A percentile compares a stretch with the other conserved stretches of the same genome.
These are phyloP conservation scores for Micractinium conductrix DNA, from an alignment of 139 green algal species.

Conservation along the genomic window DNA sequence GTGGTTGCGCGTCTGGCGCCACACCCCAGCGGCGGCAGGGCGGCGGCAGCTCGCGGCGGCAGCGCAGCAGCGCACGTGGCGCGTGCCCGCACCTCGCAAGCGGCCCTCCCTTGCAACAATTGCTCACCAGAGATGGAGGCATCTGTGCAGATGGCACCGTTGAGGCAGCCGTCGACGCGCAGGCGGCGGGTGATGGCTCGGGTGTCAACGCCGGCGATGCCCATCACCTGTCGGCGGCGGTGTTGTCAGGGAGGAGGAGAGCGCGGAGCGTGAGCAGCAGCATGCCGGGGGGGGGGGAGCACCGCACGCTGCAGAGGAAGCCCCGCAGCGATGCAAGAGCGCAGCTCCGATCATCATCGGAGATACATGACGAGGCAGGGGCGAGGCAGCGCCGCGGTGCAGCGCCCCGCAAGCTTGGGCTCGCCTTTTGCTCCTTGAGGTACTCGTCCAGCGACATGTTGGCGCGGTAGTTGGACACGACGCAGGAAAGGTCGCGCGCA, in stretches of 20 bases:
- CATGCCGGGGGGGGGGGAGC: neutral
- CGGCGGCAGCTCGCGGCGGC: too few species aligned
- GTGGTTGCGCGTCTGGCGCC: too few species aligned
- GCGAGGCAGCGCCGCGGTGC: neutral
- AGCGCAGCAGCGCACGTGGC: too few species aligned
- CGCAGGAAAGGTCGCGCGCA: slow-evolving; percentile 80
- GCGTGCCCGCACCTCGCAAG: too few species aligned
- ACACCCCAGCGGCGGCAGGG: too few species aligned
- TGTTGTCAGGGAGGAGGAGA: neutral
- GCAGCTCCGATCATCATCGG: neutral
- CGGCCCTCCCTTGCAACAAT: too few species aligned
- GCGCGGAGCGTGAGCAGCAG: neutral
- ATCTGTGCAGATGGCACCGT: slow-evolving; percentile 86
- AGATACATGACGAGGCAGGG: neutral
- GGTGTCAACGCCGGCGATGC: slow-evolving; percentile 94
- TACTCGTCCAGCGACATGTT: slow-evolving; percentile 89
- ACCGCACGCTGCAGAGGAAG: neutral
- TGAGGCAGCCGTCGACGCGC: slow-evolving; percentile 90
- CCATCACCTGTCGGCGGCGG: slow-evolving; percentile 53
- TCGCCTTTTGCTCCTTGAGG: slow-evolving; percentile 70
- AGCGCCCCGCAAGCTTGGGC: neutral
- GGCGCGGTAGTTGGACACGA: slow-evolving; percentile 97
- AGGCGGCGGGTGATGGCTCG: slow-evolving; percentile 90
- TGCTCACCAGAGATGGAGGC: slow-evolving; percentile 37
- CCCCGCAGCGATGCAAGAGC: neutral